Evolutionary conservation across 192 early-diverging fungal species (phyloP), one percentile per base, ranked within the genome.

Genomic region (Linnemannia schmuckeri): DNA sequence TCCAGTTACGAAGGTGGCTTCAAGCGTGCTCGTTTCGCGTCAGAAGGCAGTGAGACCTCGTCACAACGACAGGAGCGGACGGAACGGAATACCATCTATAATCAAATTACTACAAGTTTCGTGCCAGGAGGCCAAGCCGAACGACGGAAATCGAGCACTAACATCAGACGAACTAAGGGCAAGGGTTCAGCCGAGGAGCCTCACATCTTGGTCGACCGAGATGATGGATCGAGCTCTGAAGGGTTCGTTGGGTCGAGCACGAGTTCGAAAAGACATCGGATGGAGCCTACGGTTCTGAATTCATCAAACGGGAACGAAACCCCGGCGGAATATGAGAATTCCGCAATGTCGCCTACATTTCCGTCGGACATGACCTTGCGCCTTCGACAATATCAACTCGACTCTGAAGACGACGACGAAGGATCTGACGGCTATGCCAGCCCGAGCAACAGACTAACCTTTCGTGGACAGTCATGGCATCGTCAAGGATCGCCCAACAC

Each of bases 291-390:
- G 13, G 27, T 66, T 49, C 40, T 70, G 2, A 0, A 49, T 2
- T 63, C 74, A 30, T 79, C 78, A 12, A 78, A 80, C 5, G 70
- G 54, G 24, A 72, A 86, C 33, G 79, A 74, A 20, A 30, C 70
- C 0, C 42, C 70, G 0, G 20, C 22, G 12, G 75, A 73, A 4
- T 74, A 30, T 74, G 71, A 22, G 18, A 30, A 46, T 9, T 76
- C 37, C 12, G 71, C 66, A 5, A 76, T 74, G 68, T 87, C 85
- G 2, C 85, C 68, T 15, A 87, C 79, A 22, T 81, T 87, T 68
- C 85, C 85, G 4, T 87, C 85, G 12, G 85, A 87, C 24, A 63
- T 87, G 30, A 80, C 79, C 6, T 72, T 87, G 47, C 41, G 22
- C 35, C 85, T 79, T 8, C 85, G 80, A 20, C 71, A 52, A 5